These are phyloP conservation scores for Glycine latifolia DNA, from an alignment of 306 rosid genomes.

Conservation along the genomic window DNA sequence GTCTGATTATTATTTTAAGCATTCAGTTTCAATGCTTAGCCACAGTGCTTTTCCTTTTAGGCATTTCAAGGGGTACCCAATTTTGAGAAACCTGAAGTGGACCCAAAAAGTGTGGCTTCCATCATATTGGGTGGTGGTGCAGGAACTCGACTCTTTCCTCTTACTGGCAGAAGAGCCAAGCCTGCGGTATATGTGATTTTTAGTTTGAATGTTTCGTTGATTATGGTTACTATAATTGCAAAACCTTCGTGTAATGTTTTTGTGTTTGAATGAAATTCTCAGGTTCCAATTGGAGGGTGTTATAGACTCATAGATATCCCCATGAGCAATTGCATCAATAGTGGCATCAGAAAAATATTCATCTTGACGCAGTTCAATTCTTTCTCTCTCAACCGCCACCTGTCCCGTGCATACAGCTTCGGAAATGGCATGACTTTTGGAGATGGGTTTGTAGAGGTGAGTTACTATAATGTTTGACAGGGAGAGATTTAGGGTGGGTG, in stretches of 20 bases:
- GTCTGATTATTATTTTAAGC: background rate
- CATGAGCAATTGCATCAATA: constrained; percentile 94
- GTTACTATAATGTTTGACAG: background rate
- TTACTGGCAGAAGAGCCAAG: constrained; percentile 86
- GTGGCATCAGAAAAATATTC: constrained; percentile 90
- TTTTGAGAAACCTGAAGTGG: constrained; percentile 63
- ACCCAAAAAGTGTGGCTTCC: constrained; percentile 85
- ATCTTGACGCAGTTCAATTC: constrained; percentile 85
- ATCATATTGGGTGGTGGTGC: constrained; percentile 95
- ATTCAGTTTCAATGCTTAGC: constrained; percentile 14
- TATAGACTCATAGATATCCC: constrained; percentile 93
- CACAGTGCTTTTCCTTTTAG: constrained; percentile 47
- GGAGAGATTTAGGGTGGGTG: background rate
- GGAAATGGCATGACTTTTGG: constrained; percentile 84
- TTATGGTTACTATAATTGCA: background rate
- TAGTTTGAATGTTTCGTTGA: constrained; percentile 8
- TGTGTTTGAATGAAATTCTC: constrained; percentile 33
- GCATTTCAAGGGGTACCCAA: constrained; percentile 52
- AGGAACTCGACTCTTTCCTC: constrained; percentile 94
- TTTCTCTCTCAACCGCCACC: constrained; percentile 90
- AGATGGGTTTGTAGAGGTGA: constrained; percentile 93
- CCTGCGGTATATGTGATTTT: constrained; percentile 70
- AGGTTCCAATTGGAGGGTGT: constrained; percentile 97
- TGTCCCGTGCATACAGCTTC: constrained; percentile 75
- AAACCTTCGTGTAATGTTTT: background rate